These are phyloP conservation scores for Cucumis sativus DNA, from an alignment of 306 rosid species.

Conservation along the genomic window DNA sequence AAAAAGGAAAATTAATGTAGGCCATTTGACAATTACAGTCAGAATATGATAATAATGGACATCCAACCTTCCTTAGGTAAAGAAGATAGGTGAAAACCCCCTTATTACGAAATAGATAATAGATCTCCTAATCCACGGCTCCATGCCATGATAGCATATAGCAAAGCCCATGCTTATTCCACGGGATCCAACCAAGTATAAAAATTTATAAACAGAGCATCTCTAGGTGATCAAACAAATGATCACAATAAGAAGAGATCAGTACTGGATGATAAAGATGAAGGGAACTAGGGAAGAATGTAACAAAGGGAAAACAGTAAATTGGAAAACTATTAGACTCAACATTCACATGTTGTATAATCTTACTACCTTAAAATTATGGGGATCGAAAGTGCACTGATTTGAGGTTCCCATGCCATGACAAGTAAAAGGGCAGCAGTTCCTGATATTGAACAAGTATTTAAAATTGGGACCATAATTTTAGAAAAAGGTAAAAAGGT, in stretches of 20 bases:
- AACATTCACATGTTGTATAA: slow-evolving; percentile 5
- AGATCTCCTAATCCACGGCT: no score
- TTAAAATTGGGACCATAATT: not conserved
- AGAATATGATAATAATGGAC: not conserved
- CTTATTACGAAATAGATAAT: no score
- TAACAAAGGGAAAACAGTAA: not conserved
- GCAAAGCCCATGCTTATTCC: not conserved
- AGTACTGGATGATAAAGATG: slow-evolving; percentile 1
- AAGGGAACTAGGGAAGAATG: not conserved
- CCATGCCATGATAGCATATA: no score
- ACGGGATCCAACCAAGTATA: not conserved
- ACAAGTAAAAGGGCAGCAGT: slow-evolving; percentile 93
- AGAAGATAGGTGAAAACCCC: no score
- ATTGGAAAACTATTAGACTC: not conserved
- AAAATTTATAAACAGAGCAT: not conserved
- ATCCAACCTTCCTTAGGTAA: no score
- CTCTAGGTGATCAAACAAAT: not conserved
- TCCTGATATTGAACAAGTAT: slow-evolving; percentile 42
- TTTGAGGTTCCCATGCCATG: slow-evolving; percentile 81
- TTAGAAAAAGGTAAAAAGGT: not conserved
- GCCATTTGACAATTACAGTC: not conserved
- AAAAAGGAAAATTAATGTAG: not conserved
- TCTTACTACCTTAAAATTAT: slow-evolving; percentile 53
- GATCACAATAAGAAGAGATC: slow-evolving; percentile 1
- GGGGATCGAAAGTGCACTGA: slow-evolving; percentile 58